Percentiles rank a stretch among this genome's conserved stretches.
phyloP scores from a whole-genome alignment of 2,329 filamentous ascomycete species.

The Phaeosphaeria sp. region DNA sequence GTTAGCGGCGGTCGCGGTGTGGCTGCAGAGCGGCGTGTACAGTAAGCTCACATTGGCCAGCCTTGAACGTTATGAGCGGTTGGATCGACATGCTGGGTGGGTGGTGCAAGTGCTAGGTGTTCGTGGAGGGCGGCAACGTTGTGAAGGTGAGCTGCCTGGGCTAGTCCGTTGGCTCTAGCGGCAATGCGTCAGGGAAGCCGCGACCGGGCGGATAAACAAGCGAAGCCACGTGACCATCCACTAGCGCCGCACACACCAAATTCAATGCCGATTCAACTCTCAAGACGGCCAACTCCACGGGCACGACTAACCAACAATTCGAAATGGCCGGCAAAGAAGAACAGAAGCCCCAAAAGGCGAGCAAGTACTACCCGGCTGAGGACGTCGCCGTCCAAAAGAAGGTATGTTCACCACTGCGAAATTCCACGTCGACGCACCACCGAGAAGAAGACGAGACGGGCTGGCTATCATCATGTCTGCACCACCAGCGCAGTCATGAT shows the following conservation, averaged over 20 bases:
- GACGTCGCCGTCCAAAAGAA: slow-evolving; percentile 89
- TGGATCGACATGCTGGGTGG: slow-evolving; percentile 72
- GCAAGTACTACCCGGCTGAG: slow-evolving; percentile 99
- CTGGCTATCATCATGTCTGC: slow-evolving; percentile 5
- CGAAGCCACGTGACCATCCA: not conserved
- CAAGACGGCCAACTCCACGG: slow-evolving; percentile 19
- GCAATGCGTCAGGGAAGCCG: slow-evolving; percentile 8
- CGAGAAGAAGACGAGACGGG: slow-evolving; percentile 17
- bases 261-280: too few relatives aligned
- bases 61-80: slow-evolving; percentile 95
- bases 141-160: slow-evolving; percentile 26
- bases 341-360: slow-evolving; percentile 75
- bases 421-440: slow-evolving; percentile 17
- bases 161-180: slow-evolving; percentile 4
- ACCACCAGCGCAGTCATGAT: slow-evolving; percentile 7
- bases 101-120: slow-evolving; percentile 16
- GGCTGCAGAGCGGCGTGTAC: slow-evolving; percentile 59
- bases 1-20: slow-evolving; percentile 18
- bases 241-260: too few relatives aligned
- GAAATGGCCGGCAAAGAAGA: slow-evolving; percentile 67
- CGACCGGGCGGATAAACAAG: slow-evolving; percentile 9
- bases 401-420: slow-evolving; percentile 69
- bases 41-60: slow-evolving; percentile 84
- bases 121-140: not conserved
- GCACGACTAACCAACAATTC: slow-evolving; percentile 57